These are phyloP conservation scores for Hericium erinaceus DNA, from an alignment of 768 basidiomycete genomes.

Conservation along the genomic window DNA sequence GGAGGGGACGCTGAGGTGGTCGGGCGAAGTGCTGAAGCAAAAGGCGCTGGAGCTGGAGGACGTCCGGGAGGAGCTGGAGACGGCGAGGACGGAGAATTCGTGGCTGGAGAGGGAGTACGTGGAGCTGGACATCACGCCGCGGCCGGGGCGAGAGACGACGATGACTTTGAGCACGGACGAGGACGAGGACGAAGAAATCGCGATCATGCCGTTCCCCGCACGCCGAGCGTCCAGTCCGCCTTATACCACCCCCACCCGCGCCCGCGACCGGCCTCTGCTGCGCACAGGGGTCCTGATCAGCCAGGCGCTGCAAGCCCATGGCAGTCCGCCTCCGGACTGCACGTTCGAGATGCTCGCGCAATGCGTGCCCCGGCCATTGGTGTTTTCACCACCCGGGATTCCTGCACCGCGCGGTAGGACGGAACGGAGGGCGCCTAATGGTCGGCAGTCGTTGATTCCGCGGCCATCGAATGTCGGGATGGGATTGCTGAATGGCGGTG, in stretches of 20 bases:
- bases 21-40: neutral
- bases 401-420: neutral
- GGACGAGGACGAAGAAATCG: neutral
- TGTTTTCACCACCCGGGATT: neutral
- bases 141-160: neutral
- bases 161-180: neutral
- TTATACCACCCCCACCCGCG: neutral
- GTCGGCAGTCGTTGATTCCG: neutral
- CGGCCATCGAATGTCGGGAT: neutral
- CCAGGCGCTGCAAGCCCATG: neutral
- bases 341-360: neutral
- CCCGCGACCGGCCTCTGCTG: neutral
- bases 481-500: too few relatives aligned
- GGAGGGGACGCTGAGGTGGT: neutral
- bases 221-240: neutral
- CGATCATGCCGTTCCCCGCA: neutral
- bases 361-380: neutral
- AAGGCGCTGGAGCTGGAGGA: neutral
- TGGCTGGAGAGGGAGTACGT: too few relatives aligned
- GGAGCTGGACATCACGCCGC: neutral
- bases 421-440: neutral
- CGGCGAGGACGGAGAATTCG: neutral
- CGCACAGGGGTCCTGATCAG: neutral
- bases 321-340: neutral
- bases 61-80: neutral